Percentiles rank a stretch among this genome's conserved stretches.
Evolutionary conservation across 768 basidiomycete genomes (phyloP).

Genomic region (Lyophyllum atratum): DNA sequence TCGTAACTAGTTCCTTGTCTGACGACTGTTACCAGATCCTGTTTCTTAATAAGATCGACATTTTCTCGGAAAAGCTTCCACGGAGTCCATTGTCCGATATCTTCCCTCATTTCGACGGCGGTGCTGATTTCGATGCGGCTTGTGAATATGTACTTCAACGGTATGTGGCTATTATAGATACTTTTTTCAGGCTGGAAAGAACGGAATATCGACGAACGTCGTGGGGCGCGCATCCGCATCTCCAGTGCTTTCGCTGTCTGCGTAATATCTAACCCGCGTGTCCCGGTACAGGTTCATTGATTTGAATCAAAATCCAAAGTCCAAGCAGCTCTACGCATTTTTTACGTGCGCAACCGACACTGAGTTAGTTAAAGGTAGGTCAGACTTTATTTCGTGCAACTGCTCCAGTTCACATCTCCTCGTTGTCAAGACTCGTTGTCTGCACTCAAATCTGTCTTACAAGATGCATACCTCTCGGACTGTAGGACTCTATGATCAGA

Average conservation of each 20-base stretch:
- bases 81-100: slow-evolving; percentile 77
- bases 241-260: not conserved
- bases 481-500: too few relatives aligned
- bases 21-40: slow-evolving; percentile 56
- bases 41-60: slow-evolving; percentile 93
- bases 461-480: too few relatives aligned
- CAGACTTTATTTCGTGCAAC: not conserved
- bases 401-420: not conserved
- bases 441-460: too few relatives aligned
- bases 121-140: slow-evolving; percentile 82
- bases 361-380: not conserved
- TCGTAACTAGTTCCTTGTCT: not conserved
- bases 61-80: slow-evolving; percentile 90
- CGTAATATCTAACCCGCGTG: not conserved
- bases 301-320: not conserved
- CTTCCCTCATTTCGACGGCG: slow-evolving; percentile 89
- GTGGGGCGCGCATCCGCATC: too few relatives aligned
- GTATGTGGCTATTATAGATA: not conserved
- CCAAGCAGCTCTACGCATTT: not conserved
- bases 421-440: not conserved
- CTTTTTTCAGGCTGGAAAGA: too few relatives aligned
- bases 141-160: slow-evolving; percentile 71
- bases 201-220: too few relatives aligned
- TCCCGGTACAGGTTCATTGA: not conserved
- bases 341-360: not conserved